phyloP scores from a whole-genome alignment of 2,329 filamentous ascomycete genomes.

The Talaromyces marneffei region DNA sequence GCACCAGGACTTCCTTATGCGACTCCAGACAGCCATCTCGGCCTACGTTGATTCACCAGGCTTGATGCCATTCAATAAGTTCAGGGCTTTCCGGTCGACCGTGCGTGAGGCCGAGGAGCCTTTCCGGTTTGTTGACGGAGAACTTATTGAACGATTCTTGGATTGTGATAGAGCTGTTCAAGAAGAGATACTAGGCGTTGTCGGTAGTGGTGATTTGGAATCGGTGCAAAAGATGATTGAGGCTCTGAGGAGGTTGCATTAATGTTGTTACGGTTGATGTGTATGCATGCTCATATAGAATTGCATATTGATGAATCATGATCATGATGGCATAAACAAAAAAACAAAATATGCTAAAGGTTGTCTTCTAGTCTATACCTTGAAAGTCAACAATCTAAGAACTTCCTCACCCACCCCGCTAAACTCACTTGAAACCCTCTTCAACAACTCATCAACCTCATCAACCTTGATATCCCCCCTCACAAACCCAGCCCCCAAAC shows the following conservation, averaged over 20 bases:
- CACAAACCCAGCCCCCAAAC: conserved; percentile 14
- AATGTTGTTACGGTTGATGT: not conserved
- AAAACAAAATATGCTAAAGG: not conserved
- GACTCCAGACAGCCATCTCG: conserved; percentile 68
- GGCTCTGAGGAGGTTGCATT: conserved; percentile 49
- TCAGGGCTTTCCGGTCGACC: conserved; percentile 73
- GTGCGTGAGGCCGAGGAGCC: conserved; percentile 68
- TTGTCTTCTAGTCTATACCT: not conserved
- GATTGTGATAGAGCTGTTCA: conserved; percentile 59
- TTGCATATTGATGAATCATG: not conserved
- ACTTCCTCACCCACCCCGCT: not conserved
- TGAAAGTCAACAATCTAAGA: not conserved
- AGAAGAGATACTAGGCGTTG: conserved; percentile 46
- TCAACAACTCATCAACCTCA: conserved; percentile 8
- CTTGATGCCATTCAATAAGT: conserved; percentile 67
- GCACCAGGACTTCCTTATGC: conserved; percentile 74
- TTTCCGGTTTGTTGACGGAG: conserved; percentile 84
- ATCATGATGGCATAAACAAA: not conserved
- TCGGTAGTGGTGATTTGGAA: conserved; percentile 52
- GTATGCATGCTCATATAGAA: not conserved
- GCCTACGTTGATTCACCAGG: conserved; percentile 63
- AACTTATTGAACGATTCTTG: conserved; percentile 80
- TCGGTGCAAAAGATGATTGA: conserved; percentile 57
- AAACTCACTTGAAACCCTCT: conserved; percentile 12
- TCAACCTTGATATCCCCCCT: not conserved